These are phyloP conservation scores for Paecilomyces niveus DNA, from an alignment of 2,329 filamentous ascomycete genomes.

Conservation along the genomic window DNA sequence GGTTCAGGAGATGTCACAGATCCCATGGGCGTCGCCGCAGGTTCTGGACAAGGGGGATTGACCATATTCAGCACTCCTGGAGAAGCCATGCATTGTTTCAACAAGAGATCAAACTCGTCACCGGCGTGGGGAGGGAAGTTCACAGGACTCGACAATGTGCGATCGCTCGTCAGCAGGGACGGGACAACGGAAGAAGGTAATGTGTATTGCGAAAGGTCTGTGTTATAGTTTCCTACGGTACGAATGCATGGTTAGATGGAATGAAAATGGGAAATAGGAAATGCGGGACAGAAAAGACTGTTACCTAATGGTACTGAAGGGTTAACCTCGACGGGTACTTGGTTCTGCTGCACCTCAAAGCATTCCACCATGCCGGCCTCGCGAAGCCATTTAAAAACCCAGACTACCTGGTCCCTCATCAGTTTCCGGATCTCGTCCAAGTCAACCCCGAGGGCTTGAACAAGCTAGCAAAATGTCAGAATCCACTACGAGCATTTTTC, in stretches of 20 bases:
- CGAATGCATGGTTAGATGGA: conserved; percentile 6
- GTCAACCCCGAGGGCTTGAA: conserved; percentile 5
- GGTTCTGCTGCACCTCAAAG: conserved; percentile 5
- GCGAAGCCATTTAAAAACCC: conserved; percentile 6
- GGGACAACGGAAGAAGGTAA: background rate
- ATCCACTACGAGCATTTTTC: conserved; percentile 1
- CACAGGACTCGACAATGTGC: too few species aligned
- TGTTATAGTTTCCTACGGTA: conserved; percentile 6
- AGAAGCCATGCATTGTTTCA: too few species aligned
- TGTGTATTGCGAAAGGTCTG: conserved; percentile 4
- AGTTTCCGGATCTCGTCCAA: conserved; percentile 9
- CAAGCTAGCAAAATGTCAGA: conserved; percentile 6
- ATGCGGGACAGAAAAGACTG: too few species aligned
- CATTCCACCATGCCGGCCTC: conserved; percentile 6
- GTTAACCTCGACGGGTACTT: background rate
- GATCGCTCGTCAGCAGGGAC: too few species aligned
- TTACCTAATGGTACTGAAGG: too few species aligned
- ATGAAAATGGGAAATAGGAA: conserved; percentile 3
- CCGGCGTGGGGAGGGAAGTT: background rate
- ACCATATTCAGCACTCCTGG: too few species aligned
- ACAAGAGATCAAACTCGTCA: conserved; percentile 6
- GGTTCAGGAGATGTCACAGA: background rate
- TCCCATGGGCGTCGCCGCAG: too few species aligned
- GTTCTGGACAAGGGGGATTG: too few species aligned
- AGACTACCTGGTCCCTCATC: conserved; percentile 5